Base-by-base conservation (phyloP, 768 basidiomycete genomes). In the Tephrocybe sp. region DNA sequence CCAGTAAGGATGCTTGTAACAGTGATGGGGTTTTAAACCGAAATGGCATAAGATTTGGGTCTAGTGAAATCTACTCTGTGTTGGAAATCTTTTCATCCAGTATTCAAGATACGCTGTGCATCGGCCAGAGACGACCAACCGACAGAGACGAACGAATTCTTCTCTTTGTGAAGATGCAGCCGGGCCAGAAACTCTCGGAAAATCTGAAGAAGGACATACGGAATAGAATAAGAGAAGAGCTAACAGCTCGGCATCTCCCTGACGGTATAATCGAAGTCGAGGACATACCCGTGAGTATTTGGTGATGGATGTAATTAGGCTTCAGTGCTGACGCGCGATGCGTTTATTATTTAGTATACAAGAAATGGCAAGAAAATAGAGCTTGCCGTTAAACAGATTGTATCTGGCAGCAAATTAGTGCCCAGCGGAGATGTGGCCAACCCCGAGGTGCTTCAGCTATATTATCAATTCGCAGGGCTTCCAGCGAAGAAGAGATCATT, bases 391-490 rank as follows among this genome's bases (percentile, higher is more conserved):
- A 87, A 87, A 64, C 83, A 85, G 58, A 85, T 87, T 51, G 73
- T 87, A 26, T 85, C 83, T 12, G 85, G 85, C 0, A 68, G 69
- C 11, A 72, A 77, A 49, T 52, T 85, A 45, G 72, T 77, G 54
- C 83, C 85, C 7, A 87, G 85, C 51, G 85, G 85, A n/a, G 85
- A 84, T 4, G 83, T 87, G 13, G 82, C 84, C 3, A 87, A 87
- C 59, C 85, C 85, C 0, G 82, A 84, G 45, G 76, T 79, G 0
- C 69, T 87, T 40, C 62, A 81, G 49, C 61, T 79, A 17, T 87
- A 84, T 55, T 82, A 85, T 32, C 42, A 32, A 30, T 51, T 12
- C 13, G 35, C 33, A 13, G 14, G 13, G 33, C 23, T 47, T 3
- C 22, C 30, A 44, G 12, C 20, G 11, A 31, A 30, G 30, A n/a